A percentile compares a stretch with the other conserved stretches of the same genome.
Conservation (phyloP, 371 early-diverging fungal species). For the Choanephora cucurbitarum region DNA sequence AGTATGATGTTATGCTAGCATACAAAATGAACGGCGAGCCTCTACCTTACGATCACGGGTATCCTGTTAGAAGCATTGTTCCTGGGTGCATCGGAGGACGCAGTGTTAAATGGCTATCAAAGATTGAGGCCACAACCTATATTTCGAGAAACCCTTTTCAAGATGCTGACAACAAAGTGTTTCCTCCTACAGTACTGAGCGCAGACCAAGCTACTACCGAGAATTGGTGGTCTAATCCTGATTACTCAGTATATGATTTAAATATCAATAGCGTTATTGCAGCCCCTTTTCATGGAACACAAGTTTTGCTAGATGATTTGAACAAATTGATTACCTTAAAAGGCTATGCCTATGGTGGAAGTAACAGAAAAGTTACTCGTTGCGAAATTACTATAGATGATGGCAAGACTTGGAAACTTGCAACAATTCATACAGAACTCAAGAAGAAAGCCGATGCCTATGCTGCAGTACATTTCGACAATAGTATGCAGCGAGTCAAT, state of each 20-base stretch:
- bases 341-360: conserved; percentile 82
- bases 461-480: conserved; percentile 30
- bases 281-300: conserved; percentile 48
- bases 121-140: conserved; percentile 60
- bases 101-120: conserved; percentile 77
- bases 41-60: conserved; percentile 80
- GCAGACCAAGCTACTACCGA: conserved; percentile 51
- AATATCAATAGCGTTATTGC: conserved; percentile 62
- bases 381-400: conserved; percentile 81
- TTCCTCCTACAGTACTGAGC: conserved; percentile 63
- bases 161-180: conserved; percentile 79
- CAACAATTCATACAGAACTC: conserved; percentile 28
- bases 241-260: conserved; percentile 74
- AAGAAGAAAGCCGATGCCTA: conserved; percentile 21
- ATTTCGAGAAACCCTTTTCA: conserved; percentile 77
- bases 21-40: conserved; percentile 85
- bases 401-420: conserved; percentile 76
- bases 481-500: conserved; percentile 17
- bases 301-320: conserved; percentile 35
- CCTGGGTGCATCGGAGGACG: conserved; percentile 90
- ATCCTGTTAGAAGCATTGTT: conserved; percentile 78
- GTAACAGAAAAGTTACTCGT: conserved; percentile 70
- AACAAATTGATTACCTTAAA: conserved; percentile 40
- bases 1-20: conserved; percentile 81
- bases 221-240: conserved; percentile 58